These are phyloP conservation scores for Amanita muscaria DNA, from an alignment of 768 basidiomycete species.

Conservation along the genomic window DNA sequence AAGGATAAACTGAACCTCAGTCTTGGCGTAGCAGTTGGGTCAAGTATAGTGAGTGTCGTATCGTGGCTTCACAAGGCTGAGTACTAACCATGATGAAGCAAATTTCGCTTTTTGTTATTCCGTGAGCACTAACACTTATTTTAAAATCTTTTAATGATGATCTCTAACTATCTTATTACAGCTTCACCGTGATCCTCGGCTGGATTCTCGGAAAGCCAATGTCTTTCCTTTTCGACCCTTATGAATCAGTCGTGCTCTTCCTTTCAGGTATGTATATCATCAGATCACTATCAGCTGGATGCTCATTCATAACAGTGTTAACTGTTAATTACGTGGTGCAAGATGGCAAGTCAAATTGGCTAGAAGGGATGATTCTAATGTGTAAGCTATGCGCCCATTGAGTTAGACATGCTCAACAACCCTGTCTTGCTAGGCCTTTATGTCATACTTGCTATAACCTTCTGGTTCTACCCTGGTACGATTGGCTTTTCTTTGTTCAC, in stretches of 20 bases:
- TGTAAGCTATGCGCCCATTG: no score
- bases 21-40: constrained; percentile 84
- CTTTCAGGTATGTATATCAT: constrained; percentile 27
- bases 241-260: constrained; percentile 63
- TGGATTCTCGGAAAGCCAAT: constrained; percentile 80
- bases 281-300: neutral
- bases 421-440: constrained; percentile 63
- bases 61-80: neutral
- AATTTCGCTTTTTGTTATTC: constrained; percentile 80
- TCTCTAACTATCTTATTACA: constrained; percentile 23
- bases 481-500: neutral
- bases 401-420: no score
- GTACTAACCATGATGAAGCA: constrained; percentile 36
- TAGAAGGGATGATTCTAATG: constrained; percentile 61
- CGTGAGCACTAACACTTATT: constrained; percentile 38
- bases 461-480: constrained; percentile 53
- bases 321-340: constrained; percentile 77
- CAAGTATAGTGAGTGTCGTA: constrained; percentile 53
- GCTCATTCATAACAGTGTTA: constrained; percentile 39
- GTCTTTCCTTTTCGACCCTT: constrained; percentile 81
- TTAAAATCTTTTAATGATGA: neutral
- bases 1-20: constrained; percentile 86
- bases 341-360: constrained; percentile 79
- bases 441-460: constrained; percentile 59
- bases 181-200: constrained; percentile 64